Base-by-base conservation (phyloP, 1,284 basidiomycete species). In the Tilletia indica region DNA sequence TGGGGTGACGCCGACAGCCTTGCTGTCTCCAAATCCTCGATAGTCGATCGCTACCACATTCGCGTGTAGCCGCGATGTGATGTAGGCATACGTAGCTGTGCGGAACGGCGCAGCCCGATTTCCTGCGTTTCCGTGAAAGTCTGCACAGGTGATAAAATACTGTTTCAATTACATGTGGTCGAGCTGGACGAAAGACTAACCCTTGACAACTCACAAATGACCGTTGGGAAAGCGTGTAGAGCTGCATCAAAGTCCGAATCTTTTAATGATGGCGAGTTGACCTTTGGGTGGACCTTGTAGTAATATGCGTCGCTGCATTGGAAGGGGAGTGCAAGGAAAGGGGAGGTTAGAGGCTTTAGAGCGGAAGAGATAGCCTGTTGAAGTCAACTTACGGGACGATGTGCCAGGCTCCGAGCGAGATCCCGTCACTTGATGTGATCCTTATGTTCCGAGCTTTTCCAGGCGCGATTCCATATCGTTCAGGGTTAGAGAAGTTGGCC, bases 1-100 rank as follows among this genome's bases (percentile, higher is more conserved):
- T 0, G 94, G 94, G 54, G 36, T 19, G 36, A 64, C 61, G 4
- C 61, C 61, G 2, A 34, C 84, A 0, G 94, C 93, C 0, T 89
- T 88, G 70, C 93, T 94, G 82, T 98, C 94, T 0, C 87, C 95
- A 78, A 92, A 98, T 0, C 95, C 95, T n/a, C 93, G 89, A 82
- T 96, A 96, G 85, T 97, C 94, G 61, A 93, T 89, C 0, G 90
- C 90, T 25, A 97, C 85, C 1, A 97, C 90, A 81, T 96, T 97
- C 19, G 88, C 88, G 25, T 87, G 86, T 0, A 93, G 85, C 1
- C 90, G 87, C 0, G 89, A 87, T 0, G 91, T 87, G 75, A 91
- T 89, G 0, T 87, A 85, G 11, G 87, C 84, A 82, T 92, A 92
- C 56, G 89, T 87, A 3, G 86, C 87, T 11, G 92, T 86, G 9